Conservation (phyloP, 2,329 filamentous ascomycete genomes). For the Trichothecium roseum region DNA sequence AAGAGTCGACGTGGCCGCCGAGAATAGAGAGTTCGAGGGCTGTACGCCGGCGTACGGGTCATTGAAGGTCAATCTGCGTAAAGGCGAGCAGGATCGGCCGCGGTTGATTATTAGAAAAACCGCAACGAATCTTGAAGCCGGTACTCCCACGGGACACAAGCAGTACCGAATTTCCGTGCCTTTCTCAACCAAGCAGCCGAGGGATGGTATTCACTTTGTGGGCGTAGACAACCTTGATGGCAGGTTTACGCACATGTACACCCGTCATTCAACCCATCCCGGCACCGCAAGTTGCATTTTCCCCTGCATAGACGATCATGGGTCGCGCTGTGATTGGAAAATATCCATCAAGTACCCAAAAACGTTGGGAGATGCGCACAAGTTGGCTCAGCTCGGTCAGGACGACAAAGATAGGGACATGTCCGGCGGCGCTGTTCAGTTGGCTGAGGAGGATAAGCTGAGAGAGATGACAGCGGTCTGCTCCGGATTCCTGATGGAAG, state of each 20-base stretch:
- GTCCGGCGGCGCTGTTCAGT: conserved; percentile 28
- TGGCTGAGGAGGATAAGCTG: conserved; percentile 71
- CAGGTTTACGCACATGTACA: conserved; percentile 87
- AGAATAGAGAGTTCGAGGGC: conserved; percentile 42
- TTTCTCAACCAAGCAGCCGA: conserved; percentile 63
- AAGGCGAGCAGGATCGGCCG: conserved; percentile 26
- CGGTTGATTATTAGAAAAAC: conserved; percentile 35
- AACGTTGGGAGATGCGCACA: conserved; percentile 70
- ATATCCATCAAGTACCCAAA: conserved; percentile 78
- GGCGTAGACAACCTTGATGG: conserved; percentile 70
- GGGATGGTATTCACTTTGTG: conserved; percentile 87
- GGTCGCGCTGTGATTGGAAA: conserved; percentile 75
- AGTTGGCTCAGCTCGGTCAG: conserved; percentile 34
- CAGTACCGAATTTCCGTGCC: conserved; percentile 54
- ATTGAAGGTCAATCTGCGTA: conserved; percentile 33
- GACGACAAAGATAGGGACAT: conserved; percentile 29
- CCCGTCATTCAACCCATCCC: conserved; percentile 66
- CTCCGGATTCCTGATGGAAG: conserved; percentile 80
- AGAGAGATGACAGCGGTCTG: conserved; percentile 85
- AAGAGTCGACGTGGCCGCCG: conserved; percentile 42
- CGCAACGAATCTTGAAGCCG: conserved; percentile 17
- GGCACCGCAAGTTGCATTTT: conserved; percentile 81
- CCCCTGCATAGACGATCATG: conserved; percentile 82
- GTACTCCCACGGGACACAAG: conserved; percentile 26
- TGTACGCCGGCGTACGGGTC: conserved; percentile 47